Evolutionary conservation across 2,329 filamentous ascomycete genomes (phyloP), one percentile per base, ranked within the genome.

Genomic region (Penicillium sp.): DNA sequence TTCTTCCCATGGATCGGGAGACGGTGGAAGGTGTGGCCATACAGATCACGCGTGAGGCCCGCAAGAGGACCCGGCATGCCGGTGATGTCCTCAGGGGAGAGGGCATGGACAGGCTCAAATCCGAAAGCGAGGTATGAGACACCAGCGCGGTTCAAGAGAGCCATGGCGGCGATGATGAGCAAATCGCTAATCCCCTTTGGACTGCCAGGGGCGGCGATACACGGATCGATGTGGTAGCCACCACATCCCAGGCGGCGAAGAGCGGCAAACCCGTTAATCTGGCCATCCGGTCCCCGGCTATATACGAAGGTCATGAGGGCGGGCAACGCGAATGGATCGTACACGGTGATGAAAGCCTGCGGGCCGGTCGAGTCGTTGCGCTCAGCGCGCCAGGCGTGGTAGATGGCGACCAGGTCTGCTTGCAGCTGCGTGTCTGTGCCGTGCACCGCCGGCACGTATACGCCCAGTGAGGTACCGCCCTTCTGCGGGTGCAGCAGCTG

Each of bases 201-300:
- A 3, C 63, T 59, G 0, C 51, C 54, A 0, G 64, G 63, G 3
- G 53, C 48, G 1, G 63, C 62, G 13, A 69, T 60, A 39, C 57
- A 69, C 0, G 67, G 68, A 31, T 71, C 68, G n/a, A 71, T 41
- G 37, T 71, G 68, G 39, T 69, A 70, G 10, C 67, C 68, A 11
- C 60, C 57, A 4, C 57, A 56, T 16, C 65, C 64, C 8, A 70
- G 51, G 13, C 54, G 59, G 7, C 68, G 60, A 2, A 71, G 51
- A 1, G 62, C 68, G 0, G 67, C 66, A 29, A 70, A 68, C 0
- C 67, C 67, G 33, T 63, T 65, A 7, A 60, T 51, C 0, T 14
- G 33, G 0, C 60, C 62, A 14, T 57, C 49, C 1, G 55, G 43
- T 7, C 51, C 55, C 16, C 55, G 57, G 1, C 63, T 60, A 38